These are phyloP conservation scores for Fibroporia radiculosa DNA, from an alignment of 768 basidiomycete genomes.

Conservation along the genomic window DNA sequence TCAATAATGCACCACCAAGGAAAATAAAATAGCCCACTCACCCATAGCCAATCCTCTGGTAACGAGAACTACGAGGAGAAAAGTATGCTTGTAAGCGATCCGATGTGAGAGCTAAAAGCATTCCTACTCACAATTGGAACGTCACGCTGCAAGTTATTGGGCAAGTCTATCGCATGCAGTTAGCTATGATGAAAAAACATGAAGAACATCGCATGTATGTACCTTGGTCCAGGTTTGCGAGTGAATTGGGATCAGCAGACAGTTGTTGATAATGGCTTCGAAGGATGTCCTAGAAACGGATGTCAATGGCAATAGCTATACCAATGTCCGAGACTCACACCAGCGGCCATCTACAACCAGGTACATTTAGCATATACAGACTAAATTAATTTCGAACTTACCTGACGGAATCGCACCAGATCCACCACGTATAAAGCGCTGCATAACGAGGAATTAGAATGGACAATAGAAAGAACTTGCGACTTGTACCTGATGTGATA, in stretches of 20 bases:
- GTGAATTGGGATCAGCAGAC: slow-evolving; percentile 89
- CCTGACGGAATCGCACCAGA: slow-evolving; percentile 89
- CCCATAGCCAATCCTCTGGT: slow-evolving; percentile 95
- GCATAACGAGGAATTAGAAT: slow-evolving; percentile 9
- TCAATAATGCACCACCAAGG: not conserved
- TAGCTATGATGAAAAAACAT: too few species aligned
- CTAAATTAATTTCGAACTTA: slow-evolving; percentile 23
- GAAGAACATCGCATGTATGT: not conserved
- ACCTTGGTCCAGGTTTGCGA: slow-evolving; percentile 95
- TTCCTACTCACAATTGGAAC: slow-evolving; percentile 78
- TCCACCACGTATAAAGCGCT: slow-evolving; percentile 97
- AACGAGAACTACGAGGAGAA: slow-evolving; percentile 61
- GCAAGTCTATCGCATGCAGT: slow-evolving; percentile 65
- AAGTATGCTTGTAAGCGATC: slow-evolving; percentile 1
- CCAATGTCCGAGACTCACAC: slow-evolving; percentile 31
- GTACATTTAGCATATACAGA: not conserved
- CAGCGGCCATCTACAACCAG: slow-evolving; percentile 43
- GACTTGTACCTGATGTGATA: slow-evolving; percentile 87
- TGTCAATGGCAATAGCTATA: not conserved
- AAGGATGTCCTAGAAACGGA: slow-evolving; percentile 58
- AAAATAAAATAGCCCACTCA: slow-evolving; percentile 31
- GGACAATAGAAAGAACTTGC: not conserved
- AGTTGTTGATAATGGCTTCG: slow-evolving; percentile 89
- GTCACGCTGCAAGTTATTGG: slow-evolving; percentile 87
- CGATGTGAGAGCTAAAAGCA: not conserved